phyloP scores from a whole-genome alignment of 2,329 filamentous ascomycete species.

The Alternaria sp. region DNA sequence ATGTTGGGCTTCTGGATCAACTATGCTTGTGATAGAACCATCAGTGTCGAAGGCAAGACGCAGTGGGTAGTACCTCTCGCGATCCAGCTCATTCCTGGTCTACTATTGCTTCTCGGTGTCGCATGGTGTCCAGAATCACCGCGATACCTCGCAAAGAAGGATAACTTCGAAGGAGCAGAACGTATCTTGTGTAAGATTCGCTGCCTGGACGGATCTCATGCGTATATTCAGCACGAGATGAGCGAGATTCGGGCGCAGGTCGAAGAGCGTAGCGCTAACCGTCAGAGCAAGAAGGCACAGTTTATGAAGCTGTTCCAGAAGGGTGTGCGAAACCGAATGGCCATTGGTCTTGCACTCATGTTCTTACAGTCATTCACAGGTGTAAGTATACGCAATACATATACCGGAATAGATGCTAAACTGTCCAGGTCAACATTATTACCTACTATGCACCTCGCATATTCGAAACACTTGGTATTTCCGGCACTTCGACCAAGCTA shows the following conservation, averaged over 20 bases:
- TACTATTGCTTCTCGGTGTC: conserved; percentile 48
- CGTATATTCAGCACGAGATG: conserved; percentile 60
- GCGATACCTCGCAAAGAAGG: conserved; percentile 40
- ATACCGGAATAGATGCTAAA: conserved; percentile 9
- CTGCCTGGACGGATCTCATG: conserved; percentile 53
- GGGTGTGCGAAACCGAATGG: conserved; percentile 51
- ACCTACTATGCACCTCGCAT: conserved; percentile 51
- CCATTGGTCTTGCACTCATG: conserved; percentile 51
- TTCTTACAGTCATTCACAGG: conserved; percentile 49
- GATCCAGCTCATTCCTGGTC: conserved; percentile 54
- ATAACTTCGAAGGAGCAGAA: conserved; percentile 52
- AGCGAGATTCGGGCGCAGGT: conserved; percentile 55
- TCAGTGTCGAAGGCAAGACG: conserved; percentile 54
- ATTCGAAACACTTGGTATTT: conserved; percentile 57
- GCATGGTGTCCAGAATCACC: conserved; percentile 50
- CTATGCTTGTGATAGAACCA: conserved; percentile 52
- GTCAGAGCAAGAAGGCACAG: conserved; percentile 38
- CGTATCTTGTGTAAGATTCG: conserved; percentile 56
- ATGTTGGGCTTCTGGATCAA: conserved; percentile 56
- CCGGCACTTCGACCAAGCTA: conserved; percentile 50
- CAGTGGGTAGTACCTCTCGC: conserved; percentile 72
- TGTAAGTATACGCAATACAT: conserved; percentile 20
- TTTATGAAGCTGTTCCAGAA: conserved; percentile 51
- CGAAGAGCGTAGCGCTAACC: conserved; percentile 41
- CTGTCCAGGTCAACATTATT: conserved; percentile 42